These are phyloP conservation scores for Litsea cubeba DNA, from an alignment of 164 flowering plant species.

Conservation along the genomic window DNA sequence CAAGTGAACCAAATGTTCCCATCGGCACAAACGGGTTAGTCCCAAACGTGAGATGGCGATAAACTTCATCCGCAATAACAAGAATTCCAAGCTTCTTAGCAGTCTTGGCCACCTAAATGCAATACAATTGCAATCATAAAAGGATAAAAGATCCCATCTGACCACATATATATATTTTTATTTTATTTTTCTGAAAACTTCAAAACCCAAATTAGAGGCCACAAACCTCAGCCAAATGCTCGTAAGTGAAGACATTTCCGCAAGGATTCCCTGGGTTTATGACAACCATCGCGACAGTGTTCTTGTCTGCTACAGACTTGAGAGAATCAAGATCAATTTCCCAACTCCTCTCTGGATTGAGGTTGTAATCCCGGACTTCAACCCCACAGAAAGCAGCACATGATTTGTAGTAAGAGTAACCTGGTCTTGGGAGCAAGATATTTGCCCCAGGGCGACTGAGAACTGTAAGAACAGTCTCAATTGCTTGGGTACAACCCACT, in stretches of 20 bases:
- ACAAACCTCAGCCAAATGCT: conserved; percentile 69
- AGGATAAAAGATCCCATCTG: neutral
- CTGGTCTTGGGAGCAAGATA: conserved; percentile 85
- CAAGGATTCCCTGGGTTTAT: conserved; percentile 97
- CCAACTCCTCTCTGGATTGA: conserved; percentile 73
- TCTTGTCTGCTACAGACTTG: conserved; percentile 66
- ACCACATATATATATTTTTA: no score
- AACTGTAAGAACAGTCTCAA: conserved; percentile 60
- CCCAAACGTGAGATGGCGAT: conserved; percentile 84
- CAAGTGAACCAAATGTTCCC: conserved; percentile 78
- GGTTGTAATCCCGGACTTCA: conserved; percentile 71
- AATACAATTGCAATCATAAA: conserved; percentile 4
- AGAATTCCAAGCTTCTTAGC: conserved; percentile 59
- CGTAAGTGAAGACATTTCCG: conserved; percentile 68
- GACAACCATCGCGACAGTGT: conserved; percentile 77
- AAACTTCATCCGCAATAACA: conserved; percentile 94
- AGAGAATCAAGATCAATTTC: conserved; percentile 75
- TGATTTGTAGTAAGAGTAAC: conserved; percentile 78
- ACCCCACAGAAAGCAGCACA: conserved; percentile 52
- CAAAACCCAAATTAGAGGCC: neutral
- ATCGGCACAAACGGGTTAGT: conserved; percentile 75
- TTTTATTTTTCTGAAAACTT: neutral
- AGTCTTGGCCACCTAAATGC: conserved; percentile 67
- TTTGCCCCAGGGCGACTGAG: conserved; percentile 79
- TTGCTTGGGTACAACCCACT: conserved; percentile 84